These are phyloP conservation scores for Naganishia sp. DNA, from an alignment of 1,284 basidiomycete genomes.

Conservation along the genomic window DNA sequence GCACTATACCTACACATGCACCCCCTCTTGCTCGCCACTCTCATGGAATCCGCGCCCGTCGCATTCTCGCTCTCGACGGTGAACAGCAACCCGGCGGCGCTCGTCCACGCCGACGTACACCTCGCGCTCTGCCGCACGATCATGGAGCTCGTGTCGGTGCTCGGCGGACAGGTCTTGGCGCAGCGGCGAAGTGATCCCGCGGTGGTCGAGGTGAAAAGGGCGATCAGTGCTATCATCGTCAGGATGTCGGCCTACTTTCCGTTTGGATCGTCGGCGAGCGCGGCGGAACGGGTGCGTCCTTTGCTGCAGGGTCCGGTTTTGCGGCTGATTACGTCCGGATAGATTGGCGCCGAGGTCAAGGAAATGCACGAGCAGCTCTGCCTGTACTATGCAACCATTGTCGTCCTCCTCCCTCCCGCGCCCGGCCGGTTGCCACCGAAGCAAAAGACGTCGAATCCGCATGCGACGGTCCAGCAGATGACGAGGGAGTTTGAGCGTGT, in stretches of 20 bases:
- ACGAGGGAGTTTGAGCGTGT: slow-evolving; percentile 45
- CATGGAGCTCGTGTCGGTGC: slow-evolving; percentile 63
- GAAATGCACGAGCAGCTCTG: slow-evolving; percentile 23
- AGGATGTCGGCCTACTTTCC: slow-evolving; percentile 84
- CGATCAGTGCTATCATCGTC: slow-evolving; percentile 62
- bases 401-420: slow-evolving; percentile 41
- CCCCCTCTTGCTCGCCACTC: slow-evolving; percentile 73
- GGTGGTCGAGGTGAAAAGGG: slow-evolving; percentile 29
- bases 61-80: slow-evolving; percentile 65
- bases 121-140: slow-evolving; percentile 66
- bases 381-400: slow-evolving; percentile 31
- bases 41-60: slow-evolving; percentile 78
- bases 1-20: slow-evolving; percentile 62
- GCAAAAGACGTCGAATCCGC: slow-evolving; percentile 29
- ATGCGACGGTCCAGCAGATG: slow-evolving; percentile 31
- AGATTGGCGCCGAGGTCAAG: slow-evolving; percentile 18
- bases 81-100: slow-evolving; percentile 30
- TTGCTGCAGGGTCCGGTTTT: too few relatives aligned
- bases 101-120: slow-evolving; percentile 53
- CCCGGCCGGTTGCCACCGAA: slow-evolving; percentile 34
- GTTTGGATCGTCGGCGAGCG: slow-evolving; percentile 56
- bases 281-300: slow-evolving; percentile 40
- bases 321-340: background rate
- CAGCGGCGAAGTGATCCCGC: background rate
- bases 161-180: slow-evolving; percentile 64